phyloP scores from a whole-genome alignment of 2,329 filamentous ascomycete species.

The Sclerotinia nivalis region DNA sequence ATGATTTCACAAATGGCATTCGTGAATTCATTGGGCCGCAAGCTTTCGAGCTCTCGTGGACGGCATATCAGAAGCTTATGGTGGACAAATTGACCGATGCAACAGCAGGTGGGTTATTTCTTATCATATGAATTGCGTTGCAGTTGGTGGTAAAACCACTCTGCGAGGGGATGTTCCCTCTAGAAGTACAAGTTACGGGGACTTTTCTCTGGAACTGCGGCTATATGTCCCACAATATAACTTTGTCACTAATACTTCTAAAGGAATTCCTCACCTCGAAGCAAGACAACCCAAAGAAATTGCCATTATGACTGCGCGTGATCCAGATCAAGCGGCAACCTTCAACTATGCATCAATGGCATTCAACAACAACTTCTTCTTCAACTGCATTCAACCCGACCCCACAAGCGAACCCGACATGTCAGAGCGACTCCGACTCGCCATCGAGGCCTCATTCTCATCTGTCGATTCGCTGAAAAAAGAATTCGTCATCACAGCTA shows the following conservation, averaged over 20 bases:
- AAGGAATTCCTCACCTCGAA: constrained; percentile 1
- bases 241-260: neutral
- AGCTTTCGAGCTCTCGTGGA: constrained; percentile 77
- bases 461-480: constrained; percentile 78
- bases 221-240: neutral
- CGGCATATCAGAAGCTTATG: constrained; percentile 74
- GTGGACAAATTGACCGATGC: constrained; percentile 74
- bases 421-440: constrained; percentile 59
- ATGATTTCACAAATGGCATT: constrained; percentile 55
- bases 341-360: constrained; percentile 99
- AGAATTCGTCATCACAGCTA: constrained; percentile 78
- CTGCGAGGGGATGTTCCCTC: neutral
- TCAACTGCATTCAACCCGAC: constrained; percentile 56
- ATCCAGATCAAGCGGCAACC: constrained; percentile 71
- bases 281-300: constrained; percentile 57
- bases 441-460: constrained; percentile 72
- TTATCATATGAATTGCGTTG: neutral
- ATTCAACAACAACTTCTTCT: constrained; percentile 87
- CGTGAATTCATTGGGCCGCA: constrained; percentile 68
- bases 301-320: constrained; percentile 73
- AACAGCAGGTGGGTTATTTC: constrained; percentile 62
- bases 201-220: neutral
- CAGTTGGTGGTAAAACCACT: neutral
- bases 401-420: constrained; percentile 39
- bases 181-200: neutral